A percentile compares a stretch with the other conserved stretches of the same genome.
phyloP scores from a whole-genome alignment of 202 grass and related monocot genomes.

The Musa balbisiana region DNA sequence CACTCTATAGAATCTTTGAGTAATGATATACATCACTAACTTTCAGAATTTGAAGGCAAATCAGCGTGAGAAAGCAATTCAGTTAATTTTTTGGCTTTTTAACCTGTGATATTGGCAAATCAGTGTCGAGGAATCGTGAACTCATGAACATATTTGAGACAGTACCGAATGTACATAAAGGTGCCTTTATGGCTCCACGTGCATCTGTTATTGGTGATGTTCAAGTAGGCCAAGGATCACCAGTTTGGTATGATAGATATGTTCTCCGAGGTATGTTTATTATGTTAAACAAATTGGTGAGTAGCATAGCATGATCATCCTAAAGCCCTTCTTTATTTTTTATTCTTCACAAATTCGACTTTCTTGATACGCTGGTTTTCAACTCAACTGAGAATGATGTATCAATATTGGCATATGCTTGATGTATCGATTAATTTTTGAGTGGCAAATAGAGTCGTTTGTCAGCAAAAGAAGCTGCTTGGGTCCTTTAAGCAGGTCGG shows the following conservation, averaged over 20 bases:
- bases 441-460: too few species aligned
- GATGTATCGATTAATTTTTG: too few species aligned
- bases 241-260: conserved; percentile 73
- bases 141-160: conserved; percentile 74
- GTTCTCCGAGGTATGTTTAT: conserved; percentile 70
- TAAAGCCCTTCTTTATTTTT: background rate
- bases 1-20: too few species aligned
- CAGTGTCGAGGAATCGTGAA: conserved; percentile 75
- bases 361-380: too few species aligned
- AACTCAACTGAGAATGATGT: too few species aligned
- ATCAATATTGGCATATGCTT: too few species aligned
- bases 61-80: too few species aligned
- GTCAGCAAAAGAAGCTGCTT: too few species aligned
- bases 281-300: background rate
- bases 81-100: too few species aligned
- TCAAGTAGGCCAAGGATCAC: conserved; percentile 58
- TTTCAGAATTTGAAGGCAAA: too few species aligned
- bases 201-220: conserved; percentile 78
- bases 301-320: background rate
- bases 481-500: too few species aligned
- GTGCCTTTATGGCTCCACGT: conserved; percentile 80
- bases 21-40: too few species aligned
- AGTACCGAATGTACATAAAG: conserved; percentile 53
- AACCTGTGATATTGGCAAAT: background rate
- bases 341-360: background rate